Base-by-base conservation (phyloP, 2,329 filamentous ascomycete species). In the Colletotrichum endophyticum region DNA sequence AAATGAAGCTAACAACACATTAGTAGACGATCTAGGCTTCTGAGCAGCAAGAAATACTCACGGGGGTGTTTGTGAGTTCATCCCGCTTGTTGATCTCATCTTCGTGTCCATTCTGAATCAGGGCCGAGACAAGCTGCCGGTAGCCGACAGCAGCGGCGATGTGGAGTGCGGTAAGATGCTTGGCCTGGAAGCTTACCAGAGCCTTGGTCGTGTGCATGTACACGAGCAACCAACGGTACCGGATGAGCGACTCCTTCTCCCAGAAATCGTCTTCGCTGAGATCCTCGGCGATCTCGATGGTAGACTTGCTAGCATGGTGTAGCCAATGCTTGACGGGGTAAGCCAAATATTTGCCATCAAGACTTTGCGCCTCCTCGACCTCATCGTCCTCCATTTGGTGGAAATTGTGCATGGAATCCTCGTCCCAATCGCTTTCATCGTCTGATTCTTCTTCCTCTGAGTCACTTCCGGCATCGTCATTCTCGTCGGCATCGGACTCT, bases 251-350 rank as follows among this genome's bases (percentile, higher is more conserved):
- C 16, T 82, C 81, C 0, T 76, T 78, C 34, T 82, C 81, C 86
- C 86, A 87, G 69, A 87, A 87, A 12, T 84, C 82, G 8, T 81
- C 70, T 49, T 87, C 85, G 70, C 84, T 86, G 3, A 87, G 78
- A 12, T 83, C 83, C 39, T 87, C 85, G 0, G 85, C 85, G n/a
- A 87, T 85, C 66, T 87, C 85, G 6, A 80, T 75, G 0, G 86
- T 87, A 22, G 86, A 85, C 66, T 86, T 85, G 57, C 84, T 84
- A 3, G 84, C 86, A 67, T 87, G 86, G 8, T 83, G 80, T 5
- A 87, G 79, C 86, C 86, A 87, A 44, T 87, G 78, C 64, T 85
- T 86, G 6, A 87, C 82, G 6, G 85, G 81, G 25, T 87, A 87
- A 9, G 81, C 78, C 22, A 84, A 67, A n/a, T 81, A 84, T 16